These are phyloP conservation scores for Yueomyces sinensis DNA, from an alignment of 805 yeast species.

Conservation along the genomic window DNA sequence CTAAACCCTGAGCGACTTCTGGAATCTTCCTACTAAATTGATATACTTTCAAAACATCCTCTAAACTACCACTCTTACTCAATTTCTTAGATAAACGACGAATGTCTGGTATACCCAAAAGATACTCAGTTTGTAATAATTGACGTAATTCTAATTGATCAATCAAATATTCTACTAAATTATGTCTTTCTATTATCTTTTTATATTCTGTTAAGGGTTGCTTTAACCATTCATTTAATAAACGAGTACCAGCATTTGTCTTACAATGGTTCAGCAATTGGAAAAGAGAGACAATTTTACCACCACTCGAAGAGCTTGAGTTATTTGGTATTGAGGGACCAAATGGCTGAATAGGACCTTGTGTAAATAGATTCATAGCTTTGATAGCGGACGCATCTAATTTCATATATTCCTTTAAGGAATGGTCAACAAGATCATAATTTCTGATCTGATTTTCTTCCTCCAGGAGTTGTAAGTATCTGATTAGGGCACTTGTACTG, in stretches of 20 bases:
- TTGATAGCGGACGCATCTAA: slow-evolving; percentile 82
- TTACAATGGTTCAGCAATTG: slow-evolving; percentile 83
- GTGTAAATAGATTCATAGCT: slow-evolving; percentile 78
- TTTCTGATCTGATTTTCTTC: slow-evolving; percentile 43
- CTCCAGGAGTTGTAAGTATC: slow-evolving; percentile 51
- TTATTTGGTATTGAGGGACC: slow-evolving; percentile 5
- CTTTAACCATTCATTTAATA: slow-evolving; percentile 87
- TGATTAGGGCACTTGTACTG: slow-evolving; percentile 40
- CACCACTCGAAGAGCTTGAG: slow-evolving; percentile 8
- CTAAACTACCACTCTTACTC: slow-evolving; percentile 46
- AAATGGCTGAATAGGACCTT: slow-evolving; percentile 11
- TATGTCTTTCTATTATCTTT: slow-evolving; percentile 55
- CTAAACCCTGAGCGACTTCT: slow-evolving; percentile 43
- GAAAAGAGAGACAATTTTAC: slow-evolving; percentile 48
- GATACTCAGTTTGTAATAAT: slow-evolving; percentile 49
- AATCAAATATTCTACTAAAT: slow-evolving; percentile 60
- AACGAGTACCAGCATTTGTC: slow-evolving; percentile 76
- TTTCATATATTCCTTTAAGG: slow-evolving; percentile 71
- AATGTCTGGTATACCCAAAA: slow-evolving; percentile 71
- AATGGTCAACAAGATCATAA: slow-evolving; percentile 49
- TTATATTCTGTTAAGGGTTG: slow-evolving; percentile 70
- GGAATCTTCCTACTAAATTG: slow-evolving; percentile 68
- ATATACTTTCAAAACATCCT: slow-evolving; percentile 81
- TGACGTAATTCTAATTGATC: slow-evolving; percentile 57
- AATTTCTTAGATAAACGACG: slow-evolving; percentile 63